These are phyloP conservation scores for Linnemannia zychae DNA, from an alignment of 192 early-diverging fungal species.

Conservation along the genomic window DNA sequence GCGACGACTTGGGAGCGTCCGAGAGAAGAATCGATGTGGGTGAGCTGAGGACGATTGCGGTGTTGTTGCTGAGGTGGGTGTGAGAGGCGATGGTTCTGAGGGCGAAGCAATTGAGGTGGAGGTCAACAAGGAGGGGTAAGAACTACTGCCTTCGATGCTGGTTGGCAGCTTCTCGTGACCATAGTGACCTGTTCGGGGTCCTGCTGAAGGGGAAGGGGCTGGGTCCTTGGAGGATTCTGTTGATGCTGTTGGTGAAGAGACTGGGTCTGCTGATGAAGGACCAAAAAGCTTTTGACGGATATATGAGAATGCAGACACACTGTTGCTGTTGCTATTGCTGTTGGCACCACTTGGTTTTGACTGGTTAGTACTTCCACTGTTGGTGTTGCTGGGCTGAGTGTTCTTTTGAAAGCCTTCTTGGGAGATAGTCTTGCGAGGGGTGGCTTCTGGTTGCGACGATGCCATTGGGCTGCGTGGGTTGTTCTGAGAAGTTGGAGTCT, in stretches of 20 bases:
- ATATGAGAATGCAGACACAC: constrained; percentile 43
- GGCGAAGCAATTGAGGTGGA: not conserved
- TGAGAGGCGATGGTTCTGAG: not conserved
- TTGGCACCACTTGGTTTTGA: not conserved
- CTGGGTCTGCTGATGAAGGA: constrained; percentile 4
- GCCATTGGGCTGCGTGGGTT: constrained; percentile 22
- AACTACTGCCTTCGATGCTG: not conserved
- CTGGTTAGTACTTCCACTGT: not conserved
- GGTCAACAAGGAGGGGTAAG: not conserved
- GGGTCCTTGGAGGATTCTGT: not conserved
- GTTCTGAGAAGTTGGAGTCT: constrained; percentile 21
- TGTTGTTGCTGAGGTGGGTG: not conserved
- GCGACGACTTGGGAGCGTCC: not conserved
- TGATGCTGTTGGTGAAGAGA: not conserved
- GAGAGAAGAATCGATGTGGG: constrained; percentile 7
- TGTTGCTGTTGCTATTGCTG: not conserved
- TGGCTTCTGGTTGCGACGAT: constrained; percentile 14
- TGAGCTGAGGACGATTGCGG: not conserved
- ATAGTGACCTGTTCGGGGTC: not conserved
- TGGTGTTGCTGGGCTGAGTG: constrained; percentile 5
- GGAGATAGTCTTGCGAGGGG: constrained; percentile 31
- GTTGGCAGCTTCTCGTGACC: constrained; percentile 2
- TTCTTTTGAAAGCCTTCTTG: constrained; percentile 41
- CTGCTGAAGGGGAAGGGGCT: not conserved
- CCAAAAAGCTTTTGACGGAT: constrained; percentile 40